Base-by-base conservation (phyloP, 805 yeast genomes). In the Pichia thaimueangensis region DNA sequence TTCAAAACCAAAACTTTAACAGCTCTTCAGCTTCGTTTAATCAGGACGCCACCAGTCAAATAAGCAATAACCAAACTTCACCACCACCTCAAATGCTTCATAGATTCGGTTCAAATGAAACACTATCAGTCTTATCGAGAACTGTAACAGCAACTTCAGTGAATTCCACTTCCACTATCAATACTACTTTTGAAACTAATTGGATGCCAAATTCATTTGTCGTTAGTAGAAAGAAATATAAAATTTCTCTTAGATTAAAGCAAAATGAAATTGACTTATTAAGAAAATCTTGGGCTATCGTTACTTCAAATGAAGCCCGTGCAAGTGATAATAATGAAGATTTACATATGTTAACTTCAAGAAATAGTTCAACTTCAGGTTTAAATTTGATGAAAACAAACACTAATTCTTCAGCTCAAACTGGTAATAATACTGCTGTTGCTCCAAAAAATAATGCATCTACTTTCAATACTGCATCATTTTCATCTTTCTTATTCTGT, bases 401-500 rank as follows among this genome's bases (percentile, higher is more conserved):
- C 3, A 43, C 42, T 6, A 34, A 34, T 23, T n/a, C 39, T 2
- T 41, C 43, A 5, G 12, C 10, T 21, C 41, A 30, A 25, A 23
- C 13, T 27, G 25, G 37, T 31, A 9, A 7, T 6, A 21, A 17
- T 6, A 17, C 32, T 20, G 6, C 40, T 5, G 25, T 17, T 10
- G 23, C 6, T 20, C 4, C 17, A 5, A 29, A 13, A n/a, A 27
- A 15, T 1, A 36, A 28, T 15, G n/a, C 9, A 20, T 10, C 21
- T 10, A 8, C 3, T 15, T 52, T 53, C 35, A 52, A 53, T 34
- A 40, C 55, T 3, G 47, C 56, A 11, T 69, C 69, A 39, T 76
- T 63, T 51, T 71, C 72, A 23, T 71, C 75, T 17, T 77, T 86
- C 1, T 62, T 82, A 24, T 86, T 86, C 57, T 83, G 91, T 55